These are phyloP conservation scores for Trifolium repens DNA, from an alignment of 306 rosid genomes.

Conservation along the genomic window DNA sequence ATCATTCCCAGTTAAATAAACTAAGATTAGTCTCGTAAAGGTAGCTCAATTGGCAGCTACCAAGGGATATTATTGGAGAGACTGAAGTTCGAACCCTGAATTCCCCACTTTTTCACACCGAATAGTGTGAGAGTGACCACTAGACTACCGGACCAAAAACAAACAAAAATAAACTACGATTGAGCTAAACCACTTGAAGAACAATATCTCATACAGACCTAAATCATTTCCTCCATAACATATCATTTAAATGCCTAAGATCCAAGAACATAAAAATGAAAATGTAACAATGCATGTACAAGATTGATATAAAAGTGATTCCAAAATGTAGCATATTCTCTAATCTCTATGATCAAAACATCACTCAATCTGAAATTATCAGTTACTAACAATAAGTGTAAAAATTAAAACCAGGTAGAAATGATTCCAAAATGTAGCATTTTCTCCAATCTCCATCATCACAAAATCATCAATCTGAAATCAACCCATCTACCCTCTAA, in stretches of 20 bases:
- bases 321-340: background rate
- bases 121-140: too few relatives aligned
- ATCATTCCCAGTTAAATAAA: slow-evolving; percentile 12
- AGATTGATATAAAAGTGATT: background rate
- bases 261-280: background rate
- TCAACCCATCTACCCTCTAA: slow-evolving; percentile 2
- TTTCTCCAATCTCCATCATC: background rate
- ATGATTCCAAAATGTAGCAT: background rate
- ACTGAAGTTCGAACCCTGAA: too few relatives aligned
- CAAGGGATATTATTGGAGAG: too few relatives aligned
- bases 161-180: background rate
- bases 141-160: too few relatives aligned
- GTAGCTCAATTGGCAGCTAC: too few relatives aligned
- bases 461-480: slow-evolving; percentile 22
- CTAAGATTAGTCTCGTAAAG: background rate
- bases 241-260: background rate
- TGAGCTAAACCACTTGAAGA: slow-evolving; percentile 6
- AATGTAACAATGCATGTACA: slow-evolving; percentile 19
- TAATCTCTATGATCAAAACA: background rate
- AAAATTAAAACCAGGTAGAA: background rate
- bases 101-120: too few relatives aligned
- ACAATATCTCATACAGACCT: background rate
- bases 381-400: background rate
- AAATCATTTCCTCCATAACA: background rate
- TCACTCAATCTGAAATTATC: background rate